Base-by-base conservation (phyloP, 1,139 yeast genomes). In the Candida tunisiensis region DNA sequence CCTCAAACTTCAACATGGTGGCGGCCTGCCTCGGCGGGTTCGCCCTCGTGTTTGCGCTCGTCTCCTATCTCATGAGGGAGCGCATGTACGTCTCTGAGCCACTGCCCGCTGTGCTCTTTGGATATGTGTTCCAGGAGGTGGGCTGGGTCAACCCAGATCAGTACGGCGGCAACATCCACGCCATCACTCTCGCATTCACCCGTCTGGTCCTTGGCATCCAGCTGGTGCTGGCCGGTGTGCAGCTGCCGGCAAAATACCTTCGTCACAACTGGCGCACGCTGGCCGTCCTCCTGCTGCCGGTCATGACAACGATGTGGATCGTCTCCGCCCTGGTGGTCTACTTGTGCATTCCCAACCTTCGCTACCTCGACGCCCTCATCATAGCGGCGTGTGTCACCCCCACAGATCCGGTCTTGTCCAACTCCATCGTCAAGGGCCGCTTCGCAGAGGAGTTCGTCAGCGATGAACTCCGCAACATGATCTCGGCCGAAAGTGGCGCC, bases 401-500 rank as follows among this genome's bases (percentile, higher is more conserved):
- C 3, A 59, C 65, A 0, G 65, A 60, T 37, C 65, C 65, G 1
- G 62, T 60, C 1, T 39, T 60, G 20, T 51, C 59, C 16, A 60
- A 57, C 21, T 56, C 62, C 7, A 49, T 60, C 22, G 60, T 59
- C 20, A 53, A 53, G 26, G 63, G 63, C 12, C 47, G 48, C 27
- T 60, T 57, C 33, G 59, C 62, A 3, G 53, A 57, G 29, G 42
- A 44, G 23, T 39, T 43, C 28, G 49, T 56, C n/a, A 41, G 55
- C 1, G 34, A 38, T 9, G 31, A 40, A 11, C 34, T 56, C 4
- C 44, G 49, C 26, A 33, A 47, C 27, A 33, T 56, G 13, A 45
- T 56, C 26, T 43, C 52, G 10, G 57, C 59, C 8, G 61, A 56
- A 34, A 45, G 59, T 1, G 61, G 60, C 10, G 57, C 57, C 7